phyloP scores from a whole-genome alignment of 1,139 yeast species.

The Yamadazyma epiphylla region DNA sequence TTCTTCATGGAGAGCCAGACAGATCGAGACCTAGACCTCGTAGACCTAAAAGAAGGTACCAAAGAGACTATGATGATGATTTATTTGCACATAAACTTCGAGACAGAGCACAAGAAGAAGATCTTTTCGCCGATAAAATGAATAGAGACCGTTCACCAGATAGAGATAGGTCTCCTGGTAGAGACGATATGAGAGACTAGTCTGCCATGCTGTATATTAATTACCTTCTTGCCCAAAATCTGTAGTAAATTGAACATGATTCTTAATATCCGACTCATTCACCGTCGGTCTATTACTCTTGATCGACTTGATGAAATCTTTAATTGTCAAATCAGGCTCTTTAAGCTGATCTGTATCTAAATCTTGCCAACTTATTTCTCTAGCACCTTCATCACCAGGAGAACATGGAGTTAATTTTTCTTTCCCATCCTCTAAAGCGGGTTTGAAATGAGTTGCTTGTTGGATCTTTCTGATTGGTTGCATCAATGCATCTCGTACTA shows the following conservation, averaged over 20 bases:
- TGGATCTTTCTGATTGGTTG: conserved; percentile 96
- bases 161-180: no score
- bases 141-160: conserved; percentile 13
- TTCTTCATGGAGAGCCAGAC: conserved; percentile 73
- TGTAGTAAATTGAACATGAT: conserved; percentile 82
- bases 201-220: no score
- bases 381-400: conserved; percentile 87
- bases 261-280: conserved; percentile 72
- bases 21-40: conserved; percentile 21
- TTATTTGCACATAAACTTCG: conserved; percentile 25
- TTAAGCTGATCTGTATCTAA: conserved; percentile 82
- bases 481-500: conserved; percentile 96
- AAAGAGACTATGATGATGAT: conserved; percentile 26
- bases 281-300: conserved; percentile 94
- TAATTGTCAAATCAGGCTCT: conserved; percentile 86
- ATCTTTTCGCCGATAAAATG: conserved; percentile 34
- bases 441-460: conserved; percentile 91
- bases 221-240: conserved; percentile 98
- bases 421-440: conserved; percentile 36
- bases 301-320: conserved; percentile 91
- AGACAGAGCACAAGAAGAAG: conserved; percentile 25
- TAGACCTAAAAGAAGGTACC: conserved; percentile 9
- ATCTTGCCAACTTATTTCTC: conserved; percentile 92
- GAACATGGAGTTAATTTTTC: conserved; percentile 83
- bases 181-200: no score